Evolutionary conservation across 2,329 filamentous ascomycete species (phyloP), one percentile per base, ranked within the genome.

Genomic region (Cordyceps cateniannulata): DNA sequence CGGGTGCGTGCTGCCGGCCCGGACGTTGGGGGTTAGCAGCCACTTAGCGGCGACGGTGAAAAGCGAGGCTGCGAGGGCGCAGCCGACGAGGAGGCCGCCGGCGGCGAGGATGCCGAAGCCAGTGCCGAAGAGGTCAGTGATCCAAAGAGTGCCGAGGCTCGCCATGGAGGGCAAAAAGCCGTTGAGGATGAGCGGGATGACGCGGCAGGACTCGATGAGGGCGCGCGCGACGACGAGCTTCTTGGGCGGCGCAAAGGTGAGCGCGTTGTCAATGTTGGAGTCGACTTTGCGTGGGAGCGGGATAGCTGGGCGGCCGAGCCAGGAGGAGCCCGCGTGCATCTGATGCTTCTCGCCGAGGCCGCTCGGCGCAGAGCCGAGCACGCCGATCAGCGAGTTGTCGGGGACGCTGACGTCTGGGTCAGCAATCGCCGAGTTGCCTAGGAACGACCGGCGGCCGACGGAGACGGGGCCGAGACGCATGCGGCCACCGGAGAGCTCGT

Each of bases 291-390:
- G 65, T 10, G 65, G 65, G 1, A 66, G 62, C 16, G 62, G 48
- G n/a, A 67, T 67, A 6, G 65, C 55, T 14, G 65, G 65, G 2
- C 65, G 62, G 7, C 65, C 65, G 18, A 67, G 65, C 65, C 65
- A 67, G 5, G 65, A 66, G 3, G 65, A 63, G 12, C 65, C 65
- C 10, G 58, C 45, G 2, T 62, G 61, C 62, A 67, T 66, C 25
- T 64, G 27, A 40, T 60, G 27, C 49, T 60, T 60, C 58, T 47
- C 58, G 29, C 50, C 58, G 10, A 53, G 40, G 7, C 59, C 35
- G 3, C 45, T 35, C 6, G 63, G 62, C 1, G 63, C 61, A 22
- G 64, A 63, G 22, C 65, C 65, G 18, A 67, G 62, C 12, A 66
- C 65, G 14, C 63, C 65, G 18, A 67, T 59, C 18, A 67, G 49